Percentiles rank a stretch among this genome's conserved stretches.
phyloP scores from a whole-genome alignment of 2,329 filamentous ascomycete species.

The Colletotrichum limetticola region DNA sequence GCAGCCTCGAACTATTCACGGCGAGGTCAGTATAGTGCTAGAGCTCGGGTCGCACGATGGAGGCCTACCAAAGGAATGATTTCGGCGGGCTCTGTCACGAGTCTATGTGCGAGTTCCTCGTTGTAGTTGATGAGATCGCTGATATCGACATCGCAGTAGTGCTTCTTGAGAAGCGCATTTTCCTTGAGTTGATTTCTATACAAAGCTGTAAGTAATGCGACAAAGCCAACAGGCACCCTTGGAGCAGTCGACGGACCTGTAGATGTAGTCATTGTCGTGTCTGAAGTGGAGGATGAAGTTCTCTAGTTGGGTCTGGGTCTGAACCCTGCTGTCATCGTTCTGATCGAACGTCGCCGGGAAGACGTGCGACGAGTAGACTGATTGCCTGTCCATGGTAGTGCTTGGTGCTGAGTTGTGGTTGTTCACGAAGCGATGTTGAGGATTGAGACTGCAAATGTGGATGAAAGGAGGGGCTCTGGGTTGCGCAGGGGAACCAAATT shows the following conservation, averaged over 20 bases:
- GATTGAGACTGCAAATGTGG: slow-evolving; percentile 33
- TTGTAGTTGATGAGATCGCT: slow-evolving; percentile 96
- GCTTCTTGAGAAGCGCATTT: slow-evolving; percentile 93
- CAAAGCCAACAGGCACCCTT: background rate
- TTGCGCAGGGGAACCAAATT: slow-evolving; percentile 27
- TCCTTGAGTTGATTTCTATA: slow-evolving; percentile 91
- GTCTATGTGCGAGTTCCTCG: slow-evolving; percentile 90
- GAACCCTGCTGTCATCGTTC: slow-evolving; percentile 74
- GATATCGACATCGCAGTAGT: slow-evolving; percentile 96
- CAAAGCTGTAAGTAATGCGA: background rate
- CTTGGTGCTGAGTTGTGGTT: background rate
- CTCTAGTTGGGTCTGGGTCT: slow-evolving; percentile 83
- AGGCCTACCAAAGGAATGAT: slow-evolving; percentile 85
- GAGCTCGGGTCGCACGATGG: background rate
- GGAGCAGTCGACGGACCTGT: slow-evolving; percentile 70
- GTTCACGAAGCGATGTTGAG: slow-evolving; percentile 22
- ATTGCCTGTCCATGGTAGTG: slow-evolving; percentile 81
- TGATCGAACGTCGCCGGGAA: slow-evolving; percentile 75
- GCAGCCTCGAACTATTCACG: slow-evolving; percentile 85
- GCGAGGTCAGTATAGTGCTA: slow-evolving; percentile 11
- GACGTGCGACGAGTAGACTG: slow-evolving; percentile 86
- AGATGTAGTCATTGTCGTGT: slow-evolving; percentile 93
- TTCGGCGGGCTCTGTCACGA: slow-evolving; percentile 90
- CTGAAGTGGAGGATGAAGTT: slow-evolving; percentile 95
- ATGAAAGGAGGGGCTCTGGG: slow-evolving; percentile 26